Percentiles rank a stretch among this genome's conserved stretches.
Conservation (phyloP, 2,329 filamentous ascomycete genomes). For the Chrysoporthe deuterocubensis region DNA sequence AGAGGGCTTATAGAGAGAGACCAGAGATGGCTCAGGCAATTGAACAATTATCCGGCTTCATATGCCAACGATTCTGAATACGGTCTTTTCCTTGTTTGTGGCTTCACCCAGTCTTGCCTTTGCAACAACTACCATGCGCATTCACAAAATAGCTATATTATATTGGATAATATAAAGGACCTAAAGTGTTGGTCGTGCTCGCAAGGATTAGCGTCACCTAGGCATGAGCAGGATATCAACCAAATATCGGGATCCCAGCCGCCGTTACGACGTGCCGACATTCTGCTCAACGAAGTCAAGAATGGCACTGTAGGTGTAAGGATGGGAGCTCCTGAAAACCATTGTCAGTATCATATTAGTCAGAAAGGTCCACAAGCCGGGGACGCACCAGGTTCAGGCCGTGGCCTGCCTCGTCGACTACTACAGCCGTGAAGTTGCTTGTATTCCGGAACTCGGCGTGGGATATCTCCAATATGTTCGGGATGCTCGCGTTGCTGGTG, state of each 20-base stretch:
- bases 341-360: neutral
- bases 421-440: slow-evolving; percentile 53
- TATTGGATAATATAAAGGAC: neutral
- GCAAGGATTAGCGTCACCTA: no score
- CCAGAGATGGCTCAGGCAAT: neutral
- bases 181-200: neutral
- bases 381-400: slow-evolving; percentile 50
- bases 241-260: neutral
- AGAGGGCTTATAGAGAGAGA: neutral
- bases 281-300: slow-evolving; percentile 21
- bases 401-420: slow-evolving; percentile 57
- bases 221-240: neutral
- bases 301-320: slow-evolving; percentile 27
- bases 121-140: neutral
- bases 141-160: neutral
- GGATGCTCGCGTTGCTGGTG: slow-evolving; percentile 43
- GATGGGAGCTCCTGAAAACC: slow-evolving; percentile 25
- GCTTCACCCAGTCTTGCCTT: neutral
- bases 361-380: neutral
- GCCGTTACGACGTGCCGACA: slow-evolving; percentile 6
- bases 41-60: neutral
- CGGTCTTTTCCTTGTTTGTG: neutral
- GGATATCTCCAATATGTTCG: slow-evolving; percentile 50
- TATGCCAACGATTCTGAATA: neutral
- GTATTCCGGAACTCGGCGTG: slow-evolving; percentile 48